phyloP scores from a whole-genome alignment of 2,329 filamentous ascomycete species.

The Talaromyces sp. region DNA sequence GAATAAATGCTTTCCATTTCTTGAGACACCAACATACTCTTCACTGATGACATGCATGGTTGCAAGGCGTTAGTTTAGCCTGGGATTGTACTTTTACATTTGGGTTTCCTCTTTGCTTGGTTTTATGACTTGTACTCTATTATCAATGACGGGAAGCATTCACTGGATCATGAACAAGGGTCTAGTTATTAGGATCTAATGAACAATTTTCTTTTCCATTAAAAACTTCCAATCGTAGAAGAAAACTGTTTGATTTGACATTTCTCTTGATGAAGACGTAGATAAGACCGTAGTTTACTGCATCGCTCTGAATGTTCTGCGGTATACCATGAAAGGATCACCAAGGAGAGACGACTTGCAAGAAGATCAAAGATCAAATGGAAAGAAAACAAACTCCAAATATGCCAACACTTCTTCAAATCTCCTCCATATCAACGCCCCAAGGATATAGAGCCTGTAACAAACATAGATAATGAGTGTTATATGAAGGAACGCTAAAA shows the following conservation, averaged over 20 bases:
- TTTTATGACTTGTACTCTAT: background rate
- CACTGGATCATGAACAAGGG: background rate
- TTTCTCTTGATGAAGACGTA: background rate
- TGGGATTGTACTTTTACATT: background rate
- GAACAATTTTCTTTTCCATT: background rate
- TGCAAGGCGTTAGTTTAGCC: conserved; percentile 4
- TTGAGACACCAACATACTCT: background rate
- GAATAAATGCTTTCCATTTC: conserved; percentile 39
- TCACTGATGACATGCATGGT: conserved; percentile 7
- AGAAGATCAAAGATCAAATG: background rate
- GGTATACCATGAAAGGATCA: background rate
- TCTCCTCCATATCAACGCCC: background rate
- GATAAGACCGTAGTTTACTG: background rate
- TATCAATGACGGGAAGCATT: background rate
- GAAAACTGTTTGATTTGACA: background rate
- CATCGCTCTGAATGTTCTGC: background rate
- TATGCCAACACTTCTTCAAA: background rate
- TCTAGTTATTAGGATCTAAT: background rate
- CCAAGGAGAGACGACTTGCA: background rate
- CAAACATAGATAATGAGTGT: background rate
- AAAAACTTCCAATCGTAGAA: background rate
- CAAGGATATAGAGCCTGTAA: background rate
- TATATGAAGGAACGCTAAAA: background rate
- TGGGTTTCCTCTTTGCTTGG: background rate
- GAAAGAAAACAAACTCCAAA: background rate